Percentiles rank a stretch among this genome's conserved stretches.
phyloP scores from a whole-genome alignment of 2,329 filamentous ascomycete species.

The Penicillium hesseltinei region DNA sequence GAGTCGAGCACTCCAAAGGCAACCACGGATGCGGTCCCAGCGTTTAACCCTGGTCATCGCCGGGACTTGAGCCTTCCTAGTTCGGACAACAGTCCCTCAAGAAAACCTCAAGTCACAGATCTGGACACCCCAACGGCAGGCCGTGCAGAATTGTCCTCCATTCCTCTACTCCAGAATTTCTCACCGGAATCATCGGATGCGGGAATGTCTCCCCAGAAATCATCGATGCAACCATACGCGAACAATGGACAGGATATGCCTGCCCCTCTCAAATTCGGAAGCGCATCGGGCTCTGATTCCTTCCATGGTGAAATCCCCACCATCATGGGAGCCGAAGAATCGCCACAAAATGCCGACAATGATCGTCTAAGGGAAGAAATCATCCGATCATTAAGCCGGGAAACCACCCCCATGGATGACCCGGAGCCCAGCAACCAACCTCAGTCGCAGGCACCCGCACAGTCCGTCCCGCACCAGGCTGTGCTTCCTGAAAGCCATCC shows the following conservation, averaged over 20 bases:
- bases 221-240: conserved; percentile 8
- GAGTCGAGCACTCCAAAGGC: conserved; percentile 29
- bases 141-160: conserved; percentile 45
- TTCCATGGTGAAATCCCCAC: conserved; percentile 30
- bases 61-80: conserved; percentile 60
- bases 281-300: conserved; percentile 16
- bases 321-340: conserved; percentile 36
- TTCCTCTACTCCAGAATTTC: conserved; percentile 28
- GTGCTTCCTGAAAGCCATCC: conserved; percentile 19
- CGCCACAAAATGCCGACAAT: conserved; percentile 42
- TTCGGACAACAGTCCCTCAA: conserved; percentile 60
- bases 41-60: conserved; percentile 54
- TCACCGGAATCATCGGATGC: conserved; percentile 14
- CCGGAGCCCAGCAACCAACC: conserved; percentile 24
- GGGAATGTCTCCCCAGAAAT: conserved; percentile 2
- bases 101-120: conserved; percentile 53
- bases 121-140: conserved; percentile 44
- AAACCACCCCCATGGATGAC: conserved; percentile 32
- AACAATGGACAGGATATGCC: conserved; percentile 24
- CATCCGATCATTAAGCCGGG: conserved; percentile 48
- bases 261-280: conserved; percentile 35
- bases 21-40: conserved; percentile 27
- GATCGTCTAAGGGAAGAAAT: conserved; percentile 49
- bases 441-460: conserved; percentile 22
- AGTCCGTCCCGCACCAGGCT: conserved; percentile 34